Evolutionary conservation across 768 basidiomycete species (phyloP).

Genomic region (Hirschioporus abietinus): DNA sequence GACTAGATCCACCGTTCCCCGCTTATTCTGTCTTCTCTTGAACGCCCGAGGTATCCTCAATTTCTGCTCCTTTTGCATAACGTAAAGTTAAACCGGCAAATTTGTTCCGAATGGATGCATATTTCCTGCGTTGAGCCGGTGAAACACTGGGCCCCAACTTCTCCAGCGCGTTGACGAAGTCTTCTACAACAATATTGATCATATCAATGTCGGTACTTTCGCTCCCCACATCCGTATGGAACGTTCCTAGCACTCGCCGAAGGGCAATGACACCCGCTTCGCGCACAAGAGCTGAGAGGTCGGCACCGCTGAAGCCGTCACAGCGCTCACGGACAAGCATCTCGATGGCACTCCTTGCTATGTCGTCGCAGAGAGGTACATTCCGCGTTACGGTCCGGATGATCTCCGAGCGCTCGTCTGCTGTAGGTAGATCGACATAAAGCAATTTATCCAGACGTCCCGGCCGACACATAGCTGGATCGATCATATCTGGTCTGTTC

Average conservation of each 20-base stretch:
- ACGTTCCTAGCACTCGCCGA: constrained; percentile 57
- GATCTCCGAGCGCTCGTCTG: constrained; percentile 78
- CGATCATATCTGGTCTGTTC: constrained; percentile 95
- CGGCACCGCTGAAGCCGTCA: constrained; percentile 90
- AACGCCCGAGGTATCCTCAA: constrained; percentile 25
- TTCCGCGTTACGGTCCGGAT: constrained; percentile 66
- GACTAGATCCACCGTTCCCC: neutral
- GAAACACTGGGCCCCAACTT: constrained; percentile 89
- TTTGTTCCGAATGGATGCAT: constrained; percentile 73
- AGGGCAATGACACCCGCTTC: constrained; percentile 89
- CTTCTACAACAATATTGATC: constrained; percentile 50
- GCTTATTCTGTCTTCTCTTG: constrained; percentile 10
- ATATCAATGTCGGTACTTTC: constrained; percentile 17
- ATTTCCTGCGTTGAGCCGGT: constrained; percentile 71
- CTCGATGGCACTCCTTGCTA: constrained; percentile 26
- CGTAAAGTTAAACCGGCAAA: constrained; percentile 75
- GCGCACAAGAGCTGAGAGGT: constrained; percentile 80
- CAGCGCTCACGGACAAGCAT: constrained; percentile 55
- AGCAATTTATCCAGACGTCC: constrained; percentile 91
- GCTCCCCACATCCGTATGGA: constrained; percentile 53
- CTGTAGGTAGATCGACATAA: constrained; percentile 81
- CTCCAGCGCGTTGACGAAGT: constrained; percentile 70
- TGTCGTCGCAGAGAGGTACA: constrained; percentile 50
- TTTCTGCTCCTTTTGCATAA: constrained; percentile 29
- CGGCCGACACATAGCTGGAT: constrained; percentile 97